These are phyloP conservation scores for Pseudogymnoascus sp. DNA, from an alignment of 2,329 filamentous ascomycete species.

Conservation along the genomic window DNA sequence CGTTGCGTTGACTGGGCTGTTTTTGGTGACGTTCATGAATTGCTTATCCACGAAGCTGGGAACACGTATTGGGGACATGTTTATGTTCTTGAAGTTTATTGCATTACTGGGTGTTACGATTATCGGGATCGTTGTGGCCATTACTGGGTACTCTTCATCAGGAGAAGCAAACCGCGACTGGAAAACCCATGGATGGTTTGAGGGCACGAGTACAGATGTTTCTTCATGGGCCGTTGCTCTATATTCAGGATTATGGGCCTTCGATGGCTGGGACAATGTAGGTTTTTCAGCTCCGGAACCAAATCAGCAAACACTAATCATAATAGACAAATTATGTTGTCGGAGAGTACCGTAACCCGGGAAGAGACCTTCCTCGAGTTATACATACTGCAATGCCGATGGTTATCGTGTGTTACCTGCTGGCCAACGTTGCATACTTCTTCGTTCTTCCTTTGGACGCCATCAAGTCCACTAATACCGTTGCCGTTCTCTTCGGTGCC, in stretches of 20 bases:
- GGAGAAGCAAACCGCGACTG: constrained; percentile 74
- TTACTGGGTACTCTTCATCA: constrained; percentile 72
- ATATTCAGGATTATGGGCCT: constrained; percentile 95
- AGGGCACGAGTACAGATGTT: constrained; percentile 69
- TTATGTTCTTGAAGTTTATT: constrained; percentile 97
- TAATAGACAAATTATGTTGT: constrained; percentile 89
- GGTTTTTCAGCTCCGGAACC: constrained; percentile 31
- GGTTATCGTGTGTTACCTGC: constrained; percentile 81
- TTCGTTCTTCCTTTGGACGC: constrained; percentile 75
- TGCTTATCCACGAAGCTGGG: constrained; percentile 85
- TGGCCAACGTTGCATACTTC: constrained; percentile 91
- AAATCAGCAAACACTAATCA: constrained; percentile 22
- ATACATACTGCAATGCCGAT: constrained; percentile 96
- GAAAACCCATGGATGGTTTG: constrained; percentile 70
- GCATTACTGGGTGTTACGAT: constrained; percentile 81
- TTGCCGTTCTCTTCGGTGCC: constrained; percentile 88
- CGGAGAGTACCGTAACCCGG: constrained; percentile 89
- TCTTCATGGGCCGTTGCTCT: constrained; percentile 89
- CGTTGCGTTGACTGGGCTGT: constrained; percentile 70
- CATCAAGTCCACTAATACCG: constrained; percentile 84
- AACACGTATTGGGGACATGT: constrained; percentile 78
- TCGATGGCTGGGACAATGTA: constrained; percentile 98
- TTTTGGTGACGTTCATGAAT: constrained; percentile 75
- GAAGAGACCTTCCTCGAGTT: constrained; percentile 81
- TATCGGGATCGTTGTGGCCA: constrained; percentile 80